Evolutionary conservation across 345 rosid genomes (phyloP).

Genomic region (Zanthoxylum bungeanum): DNA sequence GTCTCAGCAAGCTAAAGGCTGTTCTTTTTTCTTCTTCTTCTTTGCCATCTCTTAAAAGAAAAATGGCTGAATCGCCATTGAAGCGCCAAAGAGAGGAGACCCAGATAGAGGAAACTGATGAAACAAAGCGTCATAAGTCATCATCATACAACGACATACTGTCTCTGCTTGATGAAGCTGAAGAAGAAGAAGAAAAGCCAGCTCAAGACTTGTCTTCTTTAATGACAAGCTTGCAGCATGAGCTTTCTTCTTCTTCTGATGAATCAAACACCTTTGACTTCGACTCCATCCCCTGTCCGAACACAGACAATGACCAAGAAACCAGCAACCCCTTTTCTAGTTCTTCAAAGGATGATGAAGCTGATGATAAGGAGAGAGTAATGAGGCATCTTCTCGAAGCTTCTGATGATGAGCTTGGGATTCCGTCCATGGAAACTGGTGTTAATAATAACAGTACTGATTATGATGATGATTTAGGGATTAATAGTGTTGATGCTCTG

Average conservation of each 20-base stretch:
- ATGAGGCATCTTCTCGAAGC: slow-evolving; percentile 83
- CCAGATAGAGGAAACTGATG: slow-evolving; percentile 23
- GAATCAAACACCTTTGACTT: no score
- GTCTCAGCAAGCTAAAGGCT: no score
- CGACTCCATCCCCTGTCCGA: no score
- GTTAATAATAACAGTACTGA: slow-evolving; percentile 20
- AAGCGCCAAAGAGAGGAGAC: slow-evolving; percentile 68
- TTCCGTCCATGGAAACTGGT: slow-evolving; percentile 42
- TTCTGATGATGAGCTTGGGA: slow-evolving; percentile 88
- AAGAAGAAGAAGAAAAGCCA: slow-evolving; percentile 46
- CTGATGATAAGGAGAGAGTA: slow-evolving; percentile 46
- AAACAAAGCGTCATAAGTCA: slow-evolving; percentile 46
- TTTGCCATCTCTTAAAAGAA: no score
- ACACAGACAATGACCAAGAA: no score
- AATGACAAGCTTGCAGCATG: slow-evolving; percentile 58
- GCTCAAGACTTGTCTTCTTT: slow-evolving; percentile 50
- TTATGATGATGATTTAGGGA: slow-evolving; percentile 18
- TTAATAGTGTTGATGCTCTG: slow-evolving; percentile 35
- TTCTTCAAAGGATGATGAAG: slow-evolving; percentile 25
- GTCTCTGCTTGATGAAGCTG: slow-evolving; percentile 41
- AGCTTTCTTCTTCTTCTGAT: slow-evolving; percentile 34
- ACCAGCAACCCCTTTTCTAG: slow-evolving; percentile 12
- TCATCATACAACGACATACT: slow-evolving; percentile 32
- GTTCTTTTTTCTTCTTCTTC: no score
- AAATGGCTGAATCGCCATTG: slow-evolving; percentile 47